A percentile compares a stretch with the other conserved stretches of the same genome.
Conservation (phyloP, 306 rosid species). For the Casuarina cunninghamiana region DNA sequence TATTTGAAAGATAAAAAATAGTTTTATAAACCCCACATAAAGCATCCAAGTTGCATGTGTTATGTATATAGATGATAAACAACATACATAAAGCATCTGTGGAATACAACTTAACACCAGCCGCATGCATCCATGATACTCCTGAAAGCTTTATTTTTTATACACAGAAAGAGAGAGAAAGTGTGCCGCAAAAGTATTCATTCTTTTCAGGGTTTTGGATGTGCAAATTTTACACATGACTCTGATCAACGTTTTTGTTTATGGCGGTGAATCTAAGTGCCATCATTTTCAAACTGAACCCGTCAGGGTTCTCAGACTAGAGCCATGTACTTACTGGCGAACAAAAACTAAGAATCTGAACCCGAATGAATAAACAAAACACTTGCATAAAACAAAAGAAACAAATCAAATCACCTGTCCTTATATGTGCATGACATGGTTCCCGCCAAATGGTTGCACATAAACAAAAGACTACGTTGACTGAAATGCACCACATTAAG, state of each 20-base stretch:
- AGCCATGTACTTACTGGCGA: not conserved
- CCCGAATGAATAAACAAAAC: not conserved
- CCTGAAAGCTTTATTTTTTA: not conserved
- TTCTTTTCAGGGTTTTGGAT: slow-evolving; percentile 1
- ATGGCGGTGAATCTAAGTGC: slow-evolving; percentile 24
- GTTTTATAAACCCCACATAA: too few species aligned
- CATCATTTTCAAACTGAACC: slow-evolving; percentile 20
- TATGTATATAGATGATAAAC: not conserved
- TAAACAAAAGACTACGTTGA: slow-evolving; percentile 60
- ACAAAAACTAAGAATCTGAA: slow-evolving; percentile 13
- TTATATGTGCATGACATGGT: slow-evolving; percentile 45
- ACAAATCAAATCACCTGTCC: slow-evolving; percentile 31
- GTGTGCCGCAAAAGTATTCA: slow-evolving; percentile 4
- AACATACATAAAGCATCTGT: not conserved
- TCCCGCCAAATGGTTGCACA: slow-evolving; percentile 53
- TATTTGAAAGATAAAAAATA: too few species aligned
- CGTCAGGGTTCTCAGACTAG: slow-evolving; percentile 10
- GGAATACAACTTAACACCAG: not conserved
- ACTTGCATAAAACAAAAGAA: not conserved
- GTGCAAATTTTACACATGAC: not conserved
- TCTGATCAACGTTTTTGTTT: not conserved
- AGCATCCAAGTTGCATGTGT: not conserved
- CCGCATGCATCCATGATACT: not conserved
- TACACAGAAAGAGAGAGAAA: not conserved
- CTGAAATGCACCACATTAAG: slow-evolving; percentile 67